phyloP scores from a whole-genome alignment of 1,139 yeast species.

The Kazachstania sp. region DNA sequence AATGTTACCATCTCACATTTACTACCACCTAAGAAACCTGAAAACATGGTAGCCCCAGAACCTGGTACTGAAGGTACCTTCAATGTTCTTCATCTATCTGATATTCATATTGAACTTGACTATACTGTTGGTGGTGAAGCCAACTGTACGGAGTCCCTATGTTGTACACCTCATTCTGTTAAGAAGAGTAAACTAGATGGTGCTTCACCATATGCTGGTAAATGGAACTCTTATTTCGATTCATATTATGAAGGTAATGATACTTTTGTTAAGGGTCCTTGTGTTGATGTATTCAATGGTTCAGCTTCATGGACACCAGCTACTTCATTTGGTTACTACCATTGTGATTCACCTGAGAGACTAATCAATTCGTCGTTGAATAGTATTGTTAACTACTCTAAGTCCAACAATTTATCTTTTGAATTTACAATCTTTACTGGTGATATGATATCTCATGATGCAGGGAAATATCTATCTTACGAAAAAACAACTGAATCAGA shows the following conservation, averaged over 20 bases:
- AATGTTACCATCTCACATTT: neutral
- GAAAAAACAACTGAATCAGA: neutral
- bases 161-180: neutral
- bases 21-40: neutral
- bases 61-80: neutral
- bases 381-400: neutral
- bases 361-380: neutral
- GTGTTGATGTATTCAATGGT: neutral
- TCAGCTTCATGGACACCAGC: neutral
- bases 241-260: neutral
- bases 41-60: constrained; percentile 1
- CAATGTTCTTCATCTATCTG: neutral
- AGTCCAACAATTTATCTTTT: neutral
- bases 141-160: neutral
- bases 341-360: constrained; percentile 1
- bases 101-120: neutral
- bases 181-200: neutral
- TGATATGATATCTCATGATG: neutral
- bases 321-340: neutral
- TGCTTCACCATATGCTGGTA: neutral
- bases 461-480: neutral
- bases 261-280: neutral
- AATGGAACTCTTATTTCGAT: neutral
- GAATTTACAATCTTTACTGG: constrained; percentile 2
- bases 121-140: constrained; percentile 1